Evolutionary conservation across 2,329 filamentous ascomycete species (phyloP), one percentile per base, ranked within the genome.

Genomic region (Alternaria gaisen): DNA sequence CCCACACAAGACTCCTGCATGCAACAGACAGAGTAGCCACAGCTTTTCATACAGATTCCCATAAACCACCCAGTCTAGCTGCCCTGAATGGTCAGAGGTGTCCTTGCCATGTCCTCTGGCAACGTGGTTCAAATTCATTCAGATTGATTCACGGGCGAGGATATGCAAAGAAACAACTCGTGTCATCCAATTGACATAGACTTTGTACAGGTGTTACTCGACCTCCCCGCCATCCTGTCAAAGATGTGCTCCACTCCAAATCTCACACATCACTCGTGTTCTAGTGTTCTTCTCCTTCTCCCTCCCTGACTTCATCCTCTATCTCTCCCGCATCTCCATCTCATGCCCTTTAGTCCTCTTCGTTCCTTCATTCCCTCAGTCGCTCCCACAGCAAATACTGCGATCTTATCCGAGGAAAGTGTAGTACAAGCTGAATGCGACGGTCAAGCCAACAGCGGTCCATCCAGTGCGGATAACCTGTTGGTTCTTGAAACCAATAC

Each of bases 381-480:
- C 20, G 43, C 12, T 46, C 22, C 28, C n/a, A 18, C 36, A 26
- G 28, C 18, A 26, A 16, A 11, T 24, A 32, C n/a, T 4, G 24
- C 28, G 24, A 18, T 24, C 48, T 54, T 51, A 64, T 24, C 42
- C 61, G 14, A 72, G 53, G 58, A 77, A 71, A 32, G 69, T 56
- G 63, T 75, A 77, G 69, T 78, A 79, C 42, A 76, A 43, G 41
- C 67, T 61, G n/a, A 54, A 53, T 10, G 82, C 77, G 47, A 83
- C 79, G 61, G 83, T 87, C 71, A 88, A 66, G 4, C 83, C 89
- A 56, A 91, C 79, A 32, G 87, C 87, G 41, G 82, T 75, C 87
- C 88, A 91, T 16, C 89, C 90, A 1, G 86, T 88, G 79, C 82
- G 82, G 69, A 87, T 86, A 61, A 92, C 89, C 72, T 85, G 81